These are phyloP conservation scores for Fusarium lateritium DNA, from an alignment of 2,329 filamentous ascomycete species.

Conservation along the genomic window DNA sequence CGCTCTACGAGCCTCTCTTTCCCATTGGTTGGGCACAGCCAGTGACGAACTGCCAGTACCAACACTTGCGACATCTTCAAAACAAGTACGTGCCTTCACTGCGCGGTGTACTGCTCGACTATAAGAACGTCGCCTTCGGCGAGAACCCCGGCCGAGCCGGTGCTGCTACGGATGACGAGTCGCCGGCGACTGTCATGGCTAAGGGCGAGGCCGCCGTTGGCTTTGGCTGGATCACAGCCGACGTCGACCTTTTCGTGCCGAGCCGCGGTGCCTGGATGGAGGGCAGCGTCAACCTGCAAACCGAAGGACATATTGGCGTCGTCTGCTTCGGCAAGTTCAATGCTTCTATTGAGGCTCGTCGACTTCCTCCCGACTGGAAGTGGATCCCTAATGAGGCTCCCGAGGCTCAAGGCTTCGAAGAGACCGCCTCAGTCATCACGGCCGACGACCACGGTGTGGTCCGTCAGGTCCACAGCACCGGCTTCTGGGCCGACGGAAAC, in stretches of 20 bases:
- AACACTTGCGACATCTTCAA: conserved; percentile 81
- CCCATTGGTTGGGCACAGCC: conserved; percentile 79
- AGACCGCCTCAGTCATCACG: conserved; percentile 58
- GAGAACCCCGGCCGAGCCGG: conserved; percentile 68
- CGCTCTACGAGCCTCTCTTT: conserved; percentile 83
- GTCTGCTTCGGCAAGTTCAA: conserved; percentile 95
- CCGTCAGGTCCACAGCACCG: conserved; percentile 69
- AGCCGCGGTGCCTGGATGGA: conserved; percentile 80
- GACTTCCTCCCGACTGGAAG: conserved; percentile 83
- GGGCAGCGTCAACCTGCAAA: conserved; percentile 87
- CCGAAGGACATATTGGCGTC: conserved; percentile 89
- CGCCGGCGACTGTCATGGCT: conserved; percentile 63
- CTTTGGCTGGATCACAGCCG: conserved; percentile 90
- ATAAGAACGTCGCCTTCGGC: conserved; percentile 77
- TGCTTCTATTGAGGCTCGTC: conserved; percentile 83
- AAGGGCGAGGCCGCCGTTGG: conserved; percentile 88
- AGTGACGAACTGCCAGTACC: conserved; percentile 78
- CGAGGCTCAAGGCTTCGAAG: conserved; percentile 59
- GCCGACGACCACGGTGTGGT: conserved; percentile 67
- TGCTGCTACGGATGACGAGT: conserved; percentile 64
- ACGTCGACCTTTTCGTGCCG: conserved; percentile 87
- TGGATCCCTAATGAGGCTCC: conserved; percentile 75
- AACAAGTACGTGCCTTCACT: conserved; percentile 83
- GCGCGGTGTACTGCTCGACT: conserved; percentile 81
- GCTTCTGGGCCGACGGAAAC: conserved; percentile 81